phyloP scores from a whole-genome alignment of 129 eudicot genomes.

The Saussurea involucrata region DNA sequence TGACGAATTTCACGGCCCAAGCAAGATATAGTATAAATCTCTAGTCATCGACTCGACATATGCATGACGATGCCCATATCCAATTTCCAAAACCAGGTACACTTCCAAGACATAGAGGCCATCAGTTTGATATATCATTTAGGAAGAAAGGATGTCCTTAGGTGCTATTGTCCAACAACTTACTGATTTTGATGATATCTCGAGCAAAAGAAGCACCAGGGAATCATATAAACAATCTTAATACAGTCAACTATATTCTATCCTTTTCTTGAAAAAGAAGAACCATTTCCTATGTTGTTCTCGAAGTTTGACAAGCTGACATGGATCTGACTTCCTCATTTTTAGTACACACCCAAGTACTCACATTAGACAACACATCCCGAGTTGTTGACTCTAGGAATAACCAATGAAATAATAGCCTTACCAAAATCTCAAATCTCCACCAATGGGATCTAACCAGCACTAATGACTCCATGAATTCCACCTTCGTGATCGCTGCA shows the following conservation, averaged over 20 bases:
- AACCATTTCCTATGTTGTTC: not conserved
- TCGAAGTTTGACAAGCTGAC: not conserved
- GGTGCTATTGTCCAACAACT: not conserved
- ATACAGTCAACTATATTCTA: not conserved
- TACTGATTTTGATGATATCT: constrained; percentile 4
- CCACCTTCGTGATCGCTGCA: not conserved
- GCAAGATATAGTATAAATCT: not conserved
- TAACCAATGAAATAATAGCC: not conserved
- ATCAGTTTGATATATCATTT: not conserved
- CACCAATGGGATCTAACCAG: not conserved
- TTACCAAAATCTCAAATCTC: not conserved
- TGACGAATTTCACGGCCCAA: not conserved
- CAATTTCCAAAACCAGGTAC: not conserved
- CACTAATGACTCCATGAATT: not conserved
- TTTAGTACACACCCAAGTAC: not conserved
- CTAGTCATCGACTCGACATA: not conserved
- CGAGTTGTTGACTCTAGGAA: not conserved
- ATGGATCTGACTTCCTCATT: not conserved
- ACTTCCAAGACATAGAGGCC: not conserved
- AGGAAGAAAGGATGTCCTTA: not conserved
- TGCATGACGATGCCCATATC: not conserved
- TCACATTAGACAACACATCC: not conserved
- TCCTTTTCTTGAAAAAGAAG: not conserved
- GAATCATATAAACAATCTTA: not conserved
- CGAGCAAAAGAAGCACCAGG: not conserved